These are phyloP conservation scores for Boletales sp. DNA, from an alignment of 768 basidiomycete genomes.

Conservation along the genomic window DNA sequence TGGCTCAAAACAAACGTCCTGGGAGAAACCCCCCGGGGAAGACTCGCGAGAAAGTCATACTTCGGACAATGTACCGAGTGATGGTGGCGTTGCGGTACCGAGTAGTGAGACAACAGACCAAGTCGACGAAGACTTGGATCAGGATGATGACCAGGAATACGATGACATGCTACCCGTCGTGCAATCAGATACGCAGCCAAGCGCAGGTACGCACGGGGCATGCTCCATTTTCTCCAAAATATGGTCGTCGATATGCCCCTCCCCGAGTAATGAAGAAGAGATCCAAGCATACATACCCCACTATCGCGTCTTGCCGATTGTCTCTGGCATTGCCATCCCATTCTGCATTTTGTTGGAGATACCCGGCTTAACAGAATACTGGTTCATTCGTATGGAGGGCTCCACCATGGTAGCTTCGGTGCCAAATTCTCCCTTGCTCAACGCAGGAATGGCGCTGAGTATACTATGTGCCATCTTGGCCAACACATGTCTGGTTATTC, in stretches of 20 bases:
- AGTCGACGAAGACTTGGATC: conserved; percentile 4
- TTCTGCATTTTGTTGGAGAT: conserved; percentile 83
- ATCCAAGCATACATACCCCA: conserved; percentile 44
- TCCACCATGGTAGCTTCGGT: conserved; percentile 41
- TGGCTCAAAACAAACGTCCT: not conserved
- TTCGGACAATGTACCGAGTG: not conserved
- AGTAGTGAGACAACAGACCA: not conserved
- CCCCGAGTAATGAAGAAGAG: conserved; percentile 21
- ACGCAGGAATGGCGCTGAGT: conserved; percentile 60
- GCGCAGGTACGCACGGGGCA: not conserved
- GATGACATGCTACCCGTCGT: not conserved
- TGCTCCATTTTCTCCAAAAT: conserved; percentile 5
- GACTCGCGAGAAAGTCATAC: not conserved
- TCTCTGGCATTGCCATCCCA: conserved; percentile 66
- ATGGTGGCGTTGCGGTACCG: not conserved
- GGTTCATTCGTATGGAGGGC: conserved; percentile 59
- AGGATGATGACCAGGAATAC: conserved; percentile 10
- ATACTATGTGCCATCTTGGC: conserved; percentile 67
- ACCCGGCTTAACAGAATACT: conserved; percentile 71
- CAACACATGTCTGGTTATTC: conserved; percentile 59
- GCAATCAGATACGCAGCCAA: not conserved
- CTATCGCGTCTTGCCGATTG: conserved; percentile 61
- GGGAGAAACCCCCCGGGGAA: not conserved
- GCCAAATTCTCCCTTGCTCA: conserved; percentile 55
- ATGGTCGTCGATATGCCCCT: conserved; percentile 11